phyloP scores from a whole-genome alignment of 441 rosid genomes.

The Mallotus japonicus region DNA sequence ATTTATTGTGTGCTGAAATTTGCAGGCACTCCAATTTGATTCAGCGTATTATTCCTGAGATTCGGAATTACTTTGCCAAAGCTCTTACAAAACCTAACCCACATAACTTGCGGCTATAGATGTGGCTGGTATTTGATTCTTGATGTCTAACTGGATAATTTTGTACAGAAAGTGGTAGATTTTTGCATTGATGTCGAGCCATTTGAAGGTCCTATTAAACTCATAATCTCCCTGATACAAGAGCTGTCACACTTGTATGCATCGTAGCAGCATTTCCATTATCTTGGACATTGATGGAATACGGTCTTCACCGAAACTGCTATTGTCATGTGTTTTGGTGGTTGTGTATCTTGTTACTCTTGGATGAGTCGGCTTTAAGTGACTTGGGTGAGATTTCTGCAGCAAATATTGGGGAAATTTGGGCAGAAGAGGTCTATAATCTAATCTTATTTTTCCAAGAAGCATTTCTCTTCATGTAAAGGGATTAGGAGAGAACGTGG shows the following conservation, averaged over 20 bases:
- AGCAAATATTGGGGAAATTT: neutral
- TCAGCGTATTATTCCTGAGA: conserved; percentile 79
- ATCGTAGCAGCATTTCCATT: conserved; percentile 19
- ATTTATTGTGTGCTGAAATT: conserved; percentile 18
- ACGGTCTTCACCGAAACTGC: too few species aligned
- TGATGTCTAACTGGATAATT: conserved; percentile 42
- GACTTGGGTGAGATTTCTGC: neutral
- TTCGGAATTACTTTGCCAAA: conserved; percentile 71
- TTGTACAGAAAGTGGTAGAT: conserved; percentile 53
- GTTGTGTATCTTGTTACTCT: neutral
- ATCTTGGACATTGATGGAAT: conserved; percentile 8
- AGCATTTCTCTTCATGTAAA: conserved; percentile 1
- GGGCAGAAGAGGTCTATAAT: neutral
- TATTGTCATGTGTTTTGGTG: too few species aligned
- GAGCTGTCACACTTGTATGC: conserved; percentile 22
- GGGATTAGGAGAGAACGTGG: neutral
- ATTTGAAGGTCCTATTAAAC: conserved; percentile 29
- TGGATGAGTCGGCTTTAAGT: conserved; percentile 11
- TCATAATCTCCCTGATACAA: conserved; percentile 23
- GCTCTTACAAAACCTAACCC: conserved; percentile 69
- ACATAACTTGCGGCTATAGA: conserved; percentile 58
- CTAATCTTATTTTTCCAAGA: neutral
- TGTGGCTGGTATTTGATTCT: conserved; percentile 31
- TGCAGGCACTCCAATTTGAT: conserved; percentile 85
- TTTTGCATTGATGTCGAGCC: conserved; percentile 30